Evolutionary conservation across 1,139 yeast genomes (phyloP).

Genomic region (Yamadazyma taylorii): DNA sequence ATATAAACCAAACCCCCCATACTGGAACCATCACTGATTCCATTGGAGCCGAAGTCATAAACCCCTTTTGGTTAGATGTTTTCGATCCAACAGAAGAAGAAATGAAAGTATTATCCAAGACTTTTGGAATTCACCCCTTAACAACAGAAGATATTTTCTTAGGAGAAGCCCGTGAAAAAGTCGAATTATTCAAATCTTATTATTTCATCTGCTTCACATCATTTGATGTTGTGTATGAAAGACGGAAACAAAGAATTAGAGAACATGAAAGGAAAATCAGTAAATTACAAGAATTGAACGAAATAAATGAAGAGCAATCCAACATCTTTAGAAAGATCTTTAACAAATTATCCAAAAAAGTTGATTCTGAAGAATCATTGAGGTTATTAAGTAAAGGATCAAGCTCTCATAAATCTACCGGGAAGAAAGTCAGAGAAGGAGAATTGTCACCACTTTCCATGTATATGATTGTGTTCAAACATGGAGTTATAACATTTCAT

Average conservation of each 20-base stretch:
- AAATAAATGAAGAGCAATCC: slow-evolving; percentile 19
- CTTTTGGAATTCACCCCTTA: slow-evolving; percentile 93
- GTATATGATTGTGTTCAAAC: slow-evolving; percentile 87
- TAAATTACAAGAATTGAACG: slow-evolving; percentile 43
- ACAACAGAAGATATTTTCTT: slow-evolving; percentile 94
- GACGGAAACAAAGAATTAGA: slow-evolving; percentile 50
- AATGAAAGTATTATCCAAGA: slow-evolving; percentile 87
- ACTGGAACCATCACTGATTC: slow-evolving; percentile 19
- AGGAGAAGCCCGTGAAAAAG: slow-evolving; percentile 94
- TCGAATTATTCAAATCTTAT: slow-evolving; percentile 84
- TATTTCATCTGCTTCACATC: slow-evolving; percentile 93
- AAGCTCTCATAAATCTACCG: slow-evolving; percentile 27
- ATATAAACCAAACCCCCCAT: slow-evolving; percentile 10
- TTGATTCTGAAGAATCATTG: slow-evolving; percentile 4
- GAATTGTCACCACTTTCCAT: slow-evolving; percentile 89
- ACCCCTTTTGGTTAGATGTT: slow-evolving; percentile 90
- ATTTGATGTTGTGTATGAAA: slow-evolving; percentile 81
- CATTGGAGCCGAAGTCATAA: slow-evolving; percentile 4
- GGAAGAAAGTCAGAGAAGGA: slow-evolving; percentile 54
- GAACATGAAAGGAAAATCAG: slow-evolving; percentile 42
- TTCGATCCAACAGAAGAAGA: slow-evolving; percentile 94
- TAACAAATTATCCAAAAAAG: slow-evolving; percentile 11
- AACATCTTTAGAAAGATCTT: slow-evolving; percentile 14
- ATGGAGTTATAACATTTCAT: slow-evolving; percentile 92
- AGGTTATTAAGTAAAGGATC: slow-evolving; percentile 13